Evolutionary conservation across 306 rosid genomes (phyloP), one percentile per base, ranked within the genome.

Genomic region (Pterocarpus macrocarpus): DNA sequence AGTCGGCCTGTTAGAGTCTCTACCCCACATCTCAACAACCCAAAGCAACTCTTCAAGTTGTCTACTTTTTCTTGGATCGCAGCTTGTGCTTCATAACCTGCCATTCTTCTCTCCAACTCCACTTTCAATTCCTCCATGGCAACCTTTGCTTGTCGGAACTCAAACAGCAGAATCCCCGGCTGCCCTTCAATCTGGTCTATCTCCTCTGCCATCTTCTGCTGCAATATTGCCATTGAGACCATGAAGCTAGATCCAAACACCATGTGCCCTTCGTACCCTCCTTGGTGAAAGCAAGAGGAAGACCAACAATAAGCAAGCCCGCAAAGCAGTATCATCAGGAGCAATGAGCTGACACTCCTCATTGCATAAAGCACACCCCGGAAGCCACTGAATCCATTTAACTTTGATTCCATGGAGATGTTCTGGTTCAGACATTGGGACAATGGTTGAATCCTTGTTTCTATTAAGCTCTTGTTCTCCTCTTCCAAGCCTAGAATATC

Each of bases 361-460:
- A 93, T 88, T 83, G 97, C 97, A 12, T 87, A 87, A 2, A 93
- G 93, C 62, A 91, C 94, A 2, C 97, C 97, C 35, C 97, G 47
- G 38, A 93, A 93, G n/a, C 97, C 97, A 55, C 84, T 90, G 81
- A 91, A 93, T 22, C 94, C 97, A 35, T 91, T 93, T 15, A 86
- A 64, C 78, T 85, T 93, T 10, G 97, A 93, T 75, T 85, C 89
- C 52, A 76, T 64, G 0, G 85, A 87, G 5, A 85, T 57, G 82
- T 71, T 86, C 32, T 81, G 86, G 32, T 80, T 85, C 34, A 84
- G 16, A 75, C 88, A 79, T 5, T 84, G 85, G 0, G 92, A 86
- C 49, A 93, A 69, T 76, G 92, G 68, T 53, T 87, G 88, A 58
- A 91, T 91, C 85, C 93, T 90, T 73, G 94, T 87, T 75, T 87